phyloP scores from a whole-genome alignment of 176 grass and related monocot species.

The Ensete ventricosum region DNA sequence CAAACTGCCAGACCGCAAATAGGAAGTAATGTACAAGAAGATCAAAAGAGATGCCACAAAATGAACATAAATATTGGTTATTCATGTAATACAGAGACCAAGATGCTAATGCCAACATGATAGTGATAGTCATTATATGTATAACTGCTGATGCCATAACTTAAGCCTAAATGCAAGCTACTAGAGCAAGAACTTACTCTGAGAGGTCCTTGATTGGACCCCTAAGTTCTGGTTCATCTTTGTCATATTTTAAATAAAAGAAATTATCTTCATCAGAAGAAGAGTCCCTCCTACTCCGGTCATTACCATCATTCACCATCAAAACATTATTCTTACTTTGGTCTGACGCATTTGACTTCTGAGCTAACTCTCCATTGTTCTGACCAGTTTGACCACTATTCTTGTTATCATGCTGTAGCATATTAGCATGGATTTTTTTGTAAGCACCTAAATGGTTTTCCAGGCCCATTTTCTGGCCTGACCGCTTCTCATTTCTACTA shows the following conservation, averaged over 20 bases:
- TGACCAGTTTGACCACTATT: slow-evolving; percentile 16
- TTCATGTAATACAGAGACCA: neutral
- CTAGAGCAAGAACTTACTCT: slow-evolving; percentile 53
- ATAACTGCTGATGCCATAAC: neutral
- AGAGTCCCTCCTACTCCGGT: slow-evolving; percentile 46
- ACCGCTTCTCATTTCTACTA: slow-evolving; percentile 34
- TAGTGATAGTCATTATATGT: neutral
- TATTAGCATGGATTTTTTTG: slow-evolving; percentile 30
- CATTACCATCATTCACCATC: slow-evolving; percentile 30
- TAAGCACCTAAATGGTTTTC: slow-evolving; percentile 30
- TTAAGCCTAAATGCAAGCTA: neutral
- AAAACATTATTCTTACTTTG: slow-evolving; percentile 51
- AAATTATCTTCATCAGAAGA: slow-evolving; percentile 66
- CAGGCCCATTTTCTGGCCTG: slow-evolving; percentile 24
- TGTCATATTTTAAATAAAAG: slow-evolving; percentile 77
- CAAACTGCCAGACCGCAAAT: too few relatives aligned
- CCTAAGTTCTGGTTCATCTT: slow-evolving; percentile 75
- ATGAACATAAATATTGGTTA: too few relatives aligned
- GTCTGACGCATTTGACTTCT: slow-evolving; percentile 30
- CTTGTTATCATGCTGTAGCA: slow-evolving; percentile 38
- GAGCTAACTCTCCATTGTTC: slow-evolving; percentile 25
- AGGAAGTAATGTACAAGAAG: too few relatives aligned
- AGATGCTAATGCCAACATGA: neutral
- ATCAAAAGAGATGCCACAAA: too few relatives aligned
- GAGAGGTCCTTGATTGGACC: slow-evolving; percentile 63